Evolutionary conservation across 1,284 basidiomycete genomes (phyloP), one percentile per base, ranked within the genome.

Genomic region (Meripilus lineatus): DNA sequence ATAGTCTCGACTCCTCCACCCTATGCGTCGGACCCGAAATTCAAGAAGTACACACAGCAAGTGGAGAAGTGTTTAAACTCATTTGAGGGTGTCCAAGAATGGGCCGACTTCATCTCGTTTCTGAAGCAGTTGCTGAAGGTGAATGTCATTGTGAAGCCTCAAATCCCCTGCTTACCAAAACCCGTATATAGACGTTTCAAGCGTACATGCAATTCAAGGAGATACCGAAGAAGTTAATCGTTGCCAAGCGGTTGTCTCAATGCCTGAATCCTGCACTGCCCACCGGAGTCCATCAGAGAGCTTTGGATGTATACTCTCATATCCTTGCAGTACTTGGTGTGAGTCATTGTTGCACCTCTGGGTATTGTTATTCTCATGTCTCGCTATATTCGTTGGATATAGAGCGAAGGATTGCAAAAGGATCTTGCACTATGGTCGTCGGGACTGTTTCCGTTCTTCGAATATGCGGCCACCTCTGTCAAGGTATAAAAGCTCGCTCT

Each of bases 61-160:
- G 88, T 99, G 42, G 96, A 99, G 62, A 87, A 88, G 63, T 91
- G 89, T 51, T 73, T 99, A 22, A 88, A 85, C 52, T 87, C 90
- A 1, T 99, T 99, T 58, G 94, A 98, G 62, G 91, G 82, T 60
- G 92, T 98, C 49, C 91, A 95, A 50, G 96, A 99, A 70, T 99
- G 96, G 96, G 95, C 96, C 47, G 96, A 99, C 71, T 99, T 95
- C 64, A 98, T 98, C 61, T 89, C 95, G 34, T 99, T 99, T 67
- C 70, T 99, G 58, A 94, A 93, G 56, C 86, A 94, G 50, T 68
- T 99, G 46, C 81, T 97, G 54, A 99, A 98, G 78, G 93, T 89
- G 56, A 47, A 73, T 62, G 32, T 25, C 10, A 14, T 37, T 7
- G 10, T 30, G 8, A n/a, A 30, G n/a, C n/a, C 8, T n/a, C 28